Conservation (phyloP, 169 alveolate genomes). For the Plasmodium ovale region DNA sequence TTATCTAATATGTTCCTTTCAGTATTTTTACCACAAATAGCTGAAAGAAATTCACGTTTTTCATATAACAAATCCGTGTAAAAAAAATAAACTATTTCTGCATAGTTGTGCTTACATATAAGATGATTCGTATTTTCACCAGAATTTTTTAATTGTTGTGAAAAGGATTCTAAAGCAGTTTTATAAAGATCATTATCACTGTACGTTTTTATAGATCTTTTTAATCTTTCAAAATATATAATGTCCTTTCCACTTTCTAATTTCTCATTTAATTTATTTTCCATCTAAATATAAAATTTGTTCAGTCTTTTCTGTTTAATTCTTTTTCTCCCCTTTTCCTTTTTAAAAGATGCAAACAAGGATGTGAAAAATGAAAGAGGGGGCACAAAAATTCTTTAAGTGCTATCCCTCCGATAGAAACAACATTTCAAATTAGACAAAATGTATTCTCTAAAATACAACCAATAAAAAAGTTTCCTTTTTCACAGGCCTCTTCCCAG, state of each 20-base stretch:
- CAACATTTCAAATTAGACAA: no score
- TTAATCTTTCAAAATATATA: constrained; percentile 34
- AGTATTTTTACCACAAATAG: constrained; percentile 18
- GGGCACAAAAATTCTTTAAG: no score
- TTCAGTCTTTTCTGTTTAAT: no score
- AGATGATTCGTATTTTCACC: constrained; percentile 21
- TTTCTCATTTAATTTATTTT: constrained; percentile 29
- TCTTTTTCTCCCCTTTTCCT: no score
- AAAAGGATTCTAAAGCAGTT: constrained; percentile 18
- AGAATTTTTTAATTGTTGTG: constrained; percentile 18
- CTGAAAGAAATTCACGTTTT: constrained; percentile 35
- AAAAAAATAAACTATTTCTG: constrained; percentile 48
- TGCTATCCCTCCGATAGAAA: no score
- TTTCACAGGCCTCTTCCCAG: no score
- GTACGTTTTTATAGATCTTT: constrained; percentile 27
- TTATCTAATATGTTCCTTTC: constrained; percentile 8
- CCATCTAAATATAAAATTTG: constrained; percentile 28
- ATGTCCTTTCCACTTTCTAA: constrained; percentile 9
- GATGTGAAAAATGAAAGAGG: no score
- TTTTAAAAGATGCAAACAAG: no score
- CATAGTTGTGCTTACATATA: constrained; percentile 37
- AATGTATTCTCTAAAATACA: no score
- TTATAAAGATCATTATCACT: constrained; percentile 24
- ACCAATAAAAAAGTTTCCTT: no score
- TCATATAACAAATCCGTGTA: constrained; percentile 25